Base-by-base conservation (phyloP, 805 yeast genomes). In the Vanderwaltozyma polyspora region DNA sequence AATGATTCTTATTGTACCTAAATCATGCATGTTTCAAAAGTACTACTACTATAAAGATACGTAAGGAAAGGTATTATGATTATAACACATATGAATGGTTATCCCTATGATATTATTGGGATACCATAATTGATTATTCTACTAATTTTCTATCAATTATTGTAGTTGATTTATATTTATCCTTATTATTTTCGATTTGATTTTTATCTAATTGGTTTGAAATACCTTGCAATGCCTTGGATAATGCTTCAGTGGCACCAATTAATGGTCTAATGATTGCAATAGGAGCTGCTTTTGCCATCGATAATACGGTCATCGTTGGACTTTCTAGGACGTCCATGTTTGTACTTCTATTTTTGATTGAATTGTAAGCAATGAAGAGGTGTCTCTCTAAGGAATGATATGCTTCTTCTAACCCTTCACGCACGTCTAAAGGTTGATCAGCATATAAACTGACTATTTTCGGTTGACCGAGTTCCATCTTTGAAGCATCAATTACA, bases 211-310 rank as follows among this genome's bases (percentile, higher is more conserved):
- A 59, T 41, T 79, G 80, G 51, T 85, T 86, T 27, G 85, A 76
- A 6, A 87, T 67, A 1, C 97, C 97, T 61, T 84, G 69, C 33
- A 87, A 63, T 1, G 94, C 70, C 48, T 76, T 81, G 5, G 89
- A 79, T 6, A 87, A 67, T 0, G 94, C 94, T 52, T 85, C 95
- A 0, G 95, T 81, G 0, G 94, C 85, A 2, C 96, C 97, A 46
- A 87, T 85, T 41, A 85, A 68, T 2, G 96, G 95, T 28, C 95
- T 57, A 2, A 87, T 67, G 12, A 87, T 57, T 14, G 84, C 77
- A 12, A 84, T 73, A 0, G 96, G 96, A 1, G 94, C 74, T 0
- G 80, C 84, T 42, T 71, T 72, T 11, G 82, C 77, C 11, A 85
- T 64, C 1, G 84, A 76, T 14, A 65, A 57, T 0, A 83, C 71